Evolutionary conservation across 352 stramenopile genomes (phyloP).

Genomic region (Pythium volutum): DNA sequence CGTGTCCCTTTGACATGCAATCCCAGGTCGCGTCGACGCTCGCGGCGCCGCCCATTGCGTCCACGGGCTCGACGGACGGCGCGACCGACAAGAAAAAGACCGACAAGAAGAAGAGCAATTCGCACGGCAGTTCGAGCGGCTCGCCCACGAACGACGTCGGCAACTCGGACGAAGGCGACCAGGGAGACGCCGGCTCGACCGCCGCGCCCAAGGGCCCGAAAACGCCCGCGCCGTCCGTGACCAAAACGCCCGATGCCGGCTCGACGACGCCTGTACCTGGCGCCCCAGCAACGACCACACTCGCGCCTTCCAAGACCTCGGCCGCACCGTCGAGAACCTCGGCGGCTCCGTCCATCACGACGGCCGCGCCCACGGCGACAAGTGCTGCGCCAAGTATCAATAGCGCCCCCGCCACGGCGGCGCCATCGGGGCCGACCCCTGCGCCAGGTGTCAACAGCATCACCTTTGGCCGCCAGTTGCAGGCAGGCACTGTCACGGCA

Average conservation of each 20-base stretch:
- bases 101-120: constrained; percentile 23
- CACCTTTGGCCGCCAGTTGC: not conserved
- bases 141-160: constrained; percentile 16
- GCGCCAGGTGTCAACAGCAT: not conserved
- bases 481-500: not conserved
- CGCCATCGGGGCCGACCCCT: not conserved
- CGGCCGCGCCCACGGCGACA: not conserved
- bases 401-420: constrained; percentile 1
- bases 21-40: constrained; percentile 58
- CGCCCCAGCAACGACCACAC: constrained; percentile 23
- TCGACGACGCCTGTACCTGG: constrained; percentile 24
- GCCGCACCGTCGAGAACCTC: constrained; percentile 11
- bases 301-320: constrained; percentile 6
- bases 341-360: constrained; percentile 14
- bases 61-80: constrained; percentile 19
- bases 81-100: constrained; percentile 18
- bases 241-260: constrained; percentile 1
- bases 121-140: constrained; percentile 18
- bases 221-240: constrained; percentile 23
- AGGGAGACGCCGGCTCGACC: constrained; percentile 21
- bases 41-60: constrained; percentile 46
- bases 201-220: no score
- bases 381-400: no score
- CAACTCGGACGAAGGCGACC: constrained; percentile 19
- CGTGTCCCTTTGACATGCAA: constrained; percentile 64